Base-by-base conservation (phyloP, 306 rosid genomes). In the Corylus avellana region DNA sequence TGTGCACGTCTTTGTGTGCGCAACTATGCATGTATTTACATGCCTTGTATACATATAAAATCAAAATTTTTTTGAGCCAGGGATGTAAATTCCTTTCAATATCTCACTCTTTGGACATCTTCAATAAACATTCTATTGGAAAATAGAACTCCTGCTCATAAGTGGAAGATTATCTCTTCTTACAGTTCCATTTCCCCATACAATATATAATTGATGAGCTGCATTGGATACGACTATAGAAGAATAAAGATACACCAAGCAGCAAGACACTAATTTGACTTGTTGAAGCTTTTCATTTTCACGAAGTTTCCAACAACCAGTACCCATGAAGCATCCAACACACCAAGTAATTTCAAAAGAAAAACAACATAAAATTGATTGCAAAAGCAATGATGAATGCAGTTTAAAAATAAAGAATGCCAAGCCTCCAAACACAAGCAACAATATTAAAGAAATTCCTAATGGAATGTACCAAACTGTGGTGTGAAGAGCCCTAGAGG, bases 401-500 rank as follows among this genome's bases (percentile, higher is more conserved):
- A 47, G 5, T 58, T 57, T 11, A 39, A 59, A 20, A 17, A 22
- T 48, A 2, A 70, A 29, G 16, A 9, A 17, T 16, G 55, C 56
- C 55, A 10, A 3, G 16, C 8, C 11, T 37, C 72, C 20, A 47
- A 68, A 76, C 6, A 64, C 18, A 16, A 32, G 68, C 32, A 9
- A 37, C 47, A 39, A 10, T 13, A 29, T 2, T 4, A 32, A 69
- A 20, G 73, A 54, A 61, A 51, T 73, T 22, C 44, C 13, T 14
- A 53, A 32, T 4, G 37, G 35, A 44, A 16, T 16, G 48, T 10
- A 64, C 25, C 18, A 13, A 11, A 63, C 25, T 12, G 44, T 13
- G 77, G 51, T 17, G 49, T 10, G 78, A 16, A 81, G 49, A 73
- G 71, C 69, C 62, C 17, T 75, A 32, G 64, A 76, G 54, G 48